Conservation (phyloP, 228 moss, liverwort and hornwort genomes). For the Sphagnum fallax region DNA sequence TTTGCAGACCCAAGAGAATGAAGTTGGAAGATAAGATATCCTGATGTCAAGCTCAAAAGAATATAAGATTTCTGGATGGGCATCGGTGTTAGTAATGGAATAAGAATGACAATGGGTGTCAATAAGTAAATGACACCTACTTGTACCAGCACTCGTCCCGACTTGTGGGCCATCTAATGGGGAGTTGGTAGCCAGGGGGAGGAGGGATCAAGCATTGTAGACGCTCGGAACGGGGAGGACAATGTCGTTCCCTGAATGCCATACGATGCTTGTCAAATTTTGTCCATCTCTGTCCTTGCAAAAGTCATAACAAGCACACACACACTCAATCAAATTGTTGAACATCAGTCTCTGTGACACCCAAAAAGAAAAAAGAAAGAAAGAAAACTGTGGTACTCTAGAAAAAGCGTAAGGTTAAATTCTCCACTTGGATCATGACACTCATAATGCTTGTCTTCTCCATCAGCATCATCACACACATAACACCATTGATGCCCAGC, state of each 20-base stretch:
- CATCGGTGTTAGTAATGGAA: background rate
- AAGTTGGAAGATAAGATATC: background rate
- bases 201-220: conserved; percentile 87
- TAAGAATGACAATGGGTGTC: background rate
- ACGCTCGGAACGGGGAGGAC: conserved; percentile 65
- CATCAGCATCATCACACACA: no score
- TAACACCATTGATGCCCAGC: no score
- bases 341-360: background rate
- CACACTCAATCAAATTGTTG: background rate
- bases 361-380: background rate
- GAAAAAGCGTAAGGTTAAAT: background rate
- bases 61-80: background rate
- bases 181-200: conserved; percentile 63
- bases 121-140: conserved; percentile 6
- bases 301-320: conserved; percentile 1
- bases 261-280: conserved; percentile 52
- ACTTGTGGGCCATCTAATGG: conserved; percentile 83
- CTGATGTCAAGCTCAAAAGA: background rate
- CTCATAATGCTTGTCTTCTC: no score
- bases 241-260: conserved; percentile 78
- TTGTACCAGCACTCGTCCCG: conserved; percentile 69
- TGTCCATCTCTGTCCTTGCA: conserved; percentile 31
- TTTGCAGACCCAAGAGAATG: background rate
- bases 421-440: background rate
- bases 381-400: background rate